phyloP scores from a whole-genome alignment of 2,329 filamentous ascomycete genomes.

The Ascocoryne sarcoides region DNA sequence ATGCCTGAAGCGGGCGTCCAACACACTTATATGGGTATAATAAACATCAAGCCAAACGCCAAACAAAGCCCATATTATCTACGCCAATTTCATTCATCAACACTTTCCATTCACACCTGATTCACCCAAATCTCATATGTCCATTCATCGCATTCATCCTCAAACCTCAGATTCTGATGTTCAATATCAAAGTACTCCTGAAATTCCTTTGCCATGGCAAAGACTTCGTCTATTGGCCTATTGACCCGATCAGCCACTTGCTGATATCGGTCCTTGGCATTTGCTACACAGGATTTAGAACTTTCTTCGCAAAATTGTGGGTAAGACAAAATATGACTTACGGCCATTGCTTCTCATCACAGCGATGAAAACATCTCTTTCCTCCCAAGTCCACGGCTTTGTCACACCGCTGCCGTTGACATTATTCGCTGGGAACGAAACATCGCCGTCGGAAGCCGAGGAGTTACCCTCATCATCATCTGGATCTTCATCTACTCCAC shows the following conservation, averaged over 20 bases:
- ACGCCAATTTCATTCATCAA: no score
- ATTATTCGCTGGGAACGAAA: not conserved
- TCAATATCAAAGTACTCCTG: not conserved
- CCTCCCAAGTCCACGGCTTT: not conserved
- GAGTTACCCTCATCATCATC: not conserved
- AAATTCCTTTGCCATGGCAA: not conserved
- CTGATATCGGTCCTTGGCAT: not conserved
- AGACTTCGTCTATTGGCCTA: not conserved
- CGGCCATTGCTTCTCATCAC: not conserved
- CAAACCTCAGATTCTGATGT: not conserved
- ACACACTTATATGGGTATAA: no score
- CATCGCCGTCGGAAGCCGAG: not conserved
- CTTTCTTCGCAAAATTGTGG: no score
- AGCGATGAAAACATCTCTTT: not conserved
- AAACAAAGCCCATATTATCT: no score
- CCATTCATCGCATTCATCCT: not conserved
- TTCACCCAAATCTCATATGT: not conserved
- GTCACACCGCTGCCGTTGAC: not conserved
- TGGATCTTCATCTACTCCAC: not conserved
- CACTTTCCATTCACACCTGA: no score
- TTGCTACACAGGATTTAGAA: not conserved
- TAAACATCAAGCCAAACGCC: no score
- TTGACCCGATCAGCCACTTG: not conserved
- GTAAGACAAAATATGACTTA: no score
- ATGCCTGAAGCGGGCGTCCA: no score